Evolutionary conservation across 495 filamentous ascomycete genomes (phyloP).

Genomic region (Lentithecium fluviatile): DNA sequence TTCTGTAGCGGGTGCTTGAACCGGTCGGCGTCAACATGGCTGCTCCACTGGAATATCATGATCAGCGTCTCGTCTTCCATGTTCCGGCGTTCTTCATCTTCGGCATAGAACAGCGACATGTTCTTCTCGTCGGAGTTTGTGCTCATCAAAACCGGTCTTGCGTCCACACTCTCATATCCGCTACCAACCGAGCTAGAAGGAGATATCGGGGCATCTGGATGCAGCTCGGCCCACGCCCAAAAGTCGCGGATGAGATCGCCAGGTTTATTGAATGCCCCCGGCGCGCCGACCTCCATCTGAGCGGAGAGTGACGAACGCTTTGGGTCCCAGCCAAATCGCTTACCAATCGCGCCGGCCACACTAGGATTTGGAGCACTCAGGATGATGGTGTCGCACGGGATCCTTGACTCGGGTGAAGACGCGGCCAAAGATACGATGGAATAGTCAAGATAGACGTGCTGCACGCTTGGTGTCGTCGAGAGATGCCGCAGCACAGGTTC

Average conservation of each 20-base stretch:
- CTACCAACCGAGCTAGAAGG: conserved; percentile 15
- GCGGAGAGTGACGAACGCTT: conserved; percentile 17
- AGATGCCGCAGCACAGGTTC: conserved; percentile 11
- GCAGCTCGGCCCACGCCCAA: conserved; percentile 24
- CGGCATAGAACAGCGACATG: conserved; percentile 15
- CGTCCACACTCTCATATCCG: neutral
- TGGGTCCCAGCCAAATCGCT: conserved; percentile 27
- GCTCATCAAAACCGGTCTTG: conserved; percentile 8
- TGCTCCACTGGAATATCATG: conserved; percentile 31
- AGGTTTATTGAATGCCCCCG: conserved; percentile 11
- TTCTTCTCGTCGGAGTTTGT: conserved; percentile 31
- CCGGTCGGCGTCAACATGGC: conserved; percentile 11
- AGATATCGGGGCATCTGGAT: conserved; percentile 1
- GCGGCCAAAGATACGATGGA: conserved; percentile 14
- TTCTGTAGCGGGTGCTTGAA: conserved; percentile 27
- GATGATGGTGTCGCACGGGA: conserved; percentile 18
- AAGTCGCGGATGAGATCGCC: conserved; percentile 27
- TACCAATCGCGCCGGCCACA: conserved; percentile 25
- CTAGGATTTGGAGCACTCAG: conserved; percentile 10
- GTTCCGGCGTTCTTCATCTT: conserved; percentile 6
- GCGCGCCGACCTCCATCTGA: neutral
- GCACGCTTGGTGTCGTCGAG: conserved; percentile 3
- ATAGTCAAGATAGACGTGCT: conserved; percentile 22
- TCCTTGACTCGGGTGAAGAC: neutral
- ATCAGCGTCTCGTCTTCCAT: conserved; percentile 26